These are phyloP conservation scores for Tolypocladium inflatum DNA, from an alignment of 2,329 filamentous ascomycete genomes.

Conservation along the genomic window DNA sequence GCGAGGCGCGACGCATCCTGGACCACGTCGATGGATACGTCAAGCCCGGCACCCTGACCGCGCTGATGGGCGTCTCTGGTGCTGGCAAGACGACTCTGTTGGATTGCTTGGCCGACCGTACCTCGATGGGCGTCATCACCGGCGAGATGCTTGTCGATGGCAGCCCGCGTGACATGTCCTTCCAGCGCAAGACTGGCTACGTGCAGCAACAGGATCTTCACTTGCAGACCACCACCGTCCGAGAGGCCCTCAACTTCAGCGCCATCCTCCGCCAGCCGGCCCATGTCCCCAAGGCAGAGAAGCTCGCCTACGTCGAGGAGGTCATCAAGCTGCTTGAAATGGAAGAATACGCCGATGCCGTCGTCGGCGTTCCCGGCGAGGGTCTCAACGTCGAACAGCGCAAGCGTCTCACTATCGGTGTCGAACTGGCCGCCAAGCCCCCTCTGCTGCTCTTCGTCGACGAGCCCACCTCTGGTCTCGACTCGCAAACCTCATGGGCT, in stretches of 20 bases:
- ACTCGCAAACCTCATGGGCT: constrained; percentile 88
- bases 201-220: constrained; percentile 92
- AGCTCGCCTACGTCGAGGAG: constrained; percentile 79
- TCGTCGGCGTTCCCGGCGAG: constrained; percentile 85
- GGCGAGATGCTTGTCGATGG: constrained; percentile 69
- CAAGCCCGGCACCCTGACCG: constrained; percentile 82
- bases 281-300: constrained; percentile 62
- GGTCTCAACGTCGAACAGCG: constrained; percentile 65
- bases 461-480: constrained; percentile 88
- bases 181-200: constrained; percentile 88
- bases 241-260: constrained; percentile 80
- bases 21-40: constrained; percentile 89
- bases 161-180: constrained; percentile 63
- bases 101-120: constrained; percentile 76
- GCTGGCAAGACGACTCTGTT: constrained; percentile 92
- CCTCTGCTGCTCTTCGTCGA: constrained; percentile 85
- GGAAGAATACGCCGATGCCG: constrained; percentile 79
- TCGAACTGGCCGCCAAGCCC: constrained; percentile 91
- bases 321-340: constrained; percentile 88
- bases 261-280: constrained; percentile 77
- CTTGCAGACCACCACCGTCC: constrained; percentile 72
- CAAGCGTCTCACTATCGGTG: constrained; percentile 81
- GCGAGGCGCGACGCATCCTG: constrained; percentile 63
- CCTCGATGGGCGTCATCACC: constrained; percentile 79
- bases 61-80: constrained; percentile 83